A percentile compares a stretch with the other conserved stretches of the same genome.
Conservation (phyloP, 805 yeast genomes). For the Danielia oregonensis region DNA sequence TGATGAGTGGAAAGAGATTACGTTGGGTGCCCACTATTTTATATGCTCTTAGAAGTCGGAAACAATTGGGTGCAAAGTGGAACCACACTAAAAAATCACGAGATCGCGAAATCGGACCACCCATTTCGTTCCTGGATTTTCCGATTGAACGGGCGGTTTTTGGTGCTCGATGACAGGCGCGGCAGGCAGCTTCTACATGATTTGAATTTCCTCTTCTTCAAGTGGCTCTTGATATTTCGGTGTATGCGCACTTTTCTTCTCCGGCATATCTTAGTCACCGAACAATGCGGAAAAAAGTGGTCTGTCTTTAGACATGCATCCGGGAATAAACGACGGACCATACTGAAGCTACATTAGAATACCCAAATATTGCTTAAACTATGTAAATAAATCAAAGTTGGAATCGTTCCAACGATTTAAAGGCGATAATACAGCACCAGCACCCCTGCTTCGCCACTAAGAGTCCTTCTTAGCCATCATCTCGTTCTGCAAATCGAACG, state of each 20-base stretch:
- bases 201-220: no score
- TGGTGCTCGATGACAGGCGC: no score
- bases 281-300: no score
- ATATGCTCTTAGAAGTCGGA: constrained; percentile 2
- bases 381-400: not conserved
- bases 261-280: no score
- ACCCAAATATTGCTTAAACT: not conserved
- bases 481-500: constrained; percentile 49
- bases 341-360: not conserved
- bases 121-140: no score
- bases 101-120: not conserved
- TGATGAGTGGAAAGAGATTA: not conserved
- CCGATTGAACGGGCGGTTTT: no score
- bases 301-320: no score
- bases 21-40: not conserved
- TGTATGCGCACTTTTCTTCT: no score
- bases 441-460: no score
- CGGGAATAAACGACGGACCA: not conserved
- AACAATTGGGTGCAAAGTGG: not conserved
- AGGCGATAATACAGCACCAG: no score
- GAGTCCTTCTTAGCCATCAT: constrained; percentile 36
- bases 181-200: no score
- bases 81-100: not conserved
- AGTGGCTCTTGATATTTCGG: no score
- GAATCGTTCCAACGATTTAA: not conserved